Evolutionary conservation across 116 monocot species (phyloP).

Genomic region (Thalassia testudinum): DNA sequence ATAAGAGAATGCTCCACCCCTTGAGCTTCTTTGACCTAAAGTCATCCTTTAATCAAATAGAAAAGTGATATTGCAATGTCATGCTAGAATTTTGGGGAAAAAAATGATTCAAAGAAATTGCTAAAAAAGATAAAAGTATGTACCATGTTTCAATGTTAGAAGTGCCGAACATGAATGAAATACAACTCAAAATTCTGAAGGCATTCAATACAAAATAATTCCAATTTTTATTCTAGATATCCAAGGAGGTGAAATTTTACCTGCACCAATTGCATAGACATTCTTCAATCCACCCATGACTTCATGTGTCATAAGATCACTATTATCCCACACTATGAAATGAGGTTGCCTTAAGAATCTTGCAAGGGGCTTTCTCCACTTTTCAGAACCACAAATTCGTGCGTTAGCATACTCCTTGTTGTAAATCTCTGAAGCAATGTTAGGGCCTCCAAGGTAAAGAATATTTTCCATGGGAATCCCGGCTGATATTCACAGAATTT

Average conservation of each 20-base stretch:
- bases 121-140: too few relatives aligned
- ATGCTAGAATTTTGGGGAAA: too few relatives aligned
- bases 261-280: constrained; percentile 92
- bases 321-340: constrained; percentile 94
- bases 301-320: constrained; percentile 86
- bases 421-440: constrained; percentile 93
- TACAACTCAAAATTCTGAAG: too few relatives aligned
- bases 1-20: too few relatives aligned
- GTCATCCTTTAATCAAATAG: too few relatives aligned
- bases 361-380: constrained; percentile 80
- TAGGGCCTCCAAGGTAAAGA: constrained; percentile 89
- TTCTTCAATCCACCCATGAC: constrained; percentile 97
- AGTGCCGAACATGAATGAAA: too few relatives aligned
- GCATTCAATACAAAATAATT: too few relatives aligned
- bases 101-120: too few relatives aligned
- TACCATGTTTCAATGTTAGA: too few relatives aligned
- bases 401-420: constrained; percentile 94
- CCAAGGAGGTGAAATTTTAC: constrained; percentile 14
- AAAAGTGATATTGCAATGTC: too few relatives aligned
- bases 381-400: constrained; percentile 80
- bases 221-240: too few relatives aligned
- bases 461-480: constrained; percentile 79
- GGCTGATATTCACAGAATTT: constrained; percentile 26
- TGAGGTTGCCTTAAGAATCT: constrained; percentile 87
- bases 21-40: too few relatives aligned